These are phyloP conservation scores for Elsinoe arachidis DNA, from an alignment of 2,329 filamentous ascomycete species.

Conservation along the genomic window DNA sequence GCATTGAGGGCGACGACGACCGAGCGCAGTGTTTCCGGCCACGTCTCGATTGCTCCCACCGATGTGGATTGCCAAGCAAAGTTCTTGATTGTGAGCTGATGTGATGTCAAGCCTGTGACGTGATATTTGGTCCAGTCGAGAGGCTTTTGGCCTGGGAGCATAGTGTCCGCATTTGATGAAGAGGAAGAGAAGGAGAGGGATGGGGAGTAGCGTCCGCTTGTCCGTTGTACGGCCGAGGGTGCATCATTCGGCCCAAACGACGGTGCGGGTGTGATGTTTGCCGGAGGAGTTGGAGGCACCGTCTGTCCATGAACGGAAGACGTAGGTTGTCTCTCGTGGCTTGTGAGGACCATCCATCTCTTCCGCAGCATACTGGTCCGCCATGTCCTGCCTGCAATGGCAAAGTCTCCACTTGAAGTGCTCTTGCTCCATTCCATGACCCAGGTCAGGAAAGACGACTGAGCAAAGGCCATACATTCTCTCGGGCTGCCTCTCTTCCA, in stretches of 20 bases:
- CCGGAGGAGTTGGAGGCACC: conserved; percentile 10
- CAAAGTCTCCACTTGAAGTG: conserved; percentile 2
- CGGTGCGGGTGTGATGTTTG: neutral
- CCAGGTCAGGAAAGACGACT: conserved; percentile 24
- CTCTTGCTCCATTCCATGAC: conserved; percentile 23
- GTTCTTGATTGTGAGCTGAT: conserved; percentile 21
- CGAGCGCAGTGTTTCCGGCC: conserved; percentile 21
- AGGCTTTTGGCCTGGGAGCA: conserved; percentile 5
- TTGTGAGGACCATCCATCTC: conserved; percentile 26
- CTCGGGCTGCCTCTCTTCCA: conserved; percentile 7
- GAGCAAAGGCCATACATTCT: conserved; percentile 3
- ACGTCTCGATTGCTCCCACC: conserved; percentile 23
- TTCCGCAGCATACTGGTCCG: conserved; percentile 17
- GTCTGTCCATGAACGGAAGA: neutral
- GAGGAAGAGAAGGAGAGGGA: neutral
- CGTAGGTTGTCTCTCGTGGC: conserved; percentile 12
- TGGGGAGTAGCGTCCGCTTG: neutral
- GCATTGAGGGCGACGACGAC: conserved; percentile 22
- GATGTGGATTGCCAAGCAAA: conserved; percentile 24
- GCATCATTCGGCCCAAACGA: neutral
- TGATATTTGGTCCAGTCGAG: conserved; percentile 25
- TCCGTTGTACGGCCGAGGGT: neutral
- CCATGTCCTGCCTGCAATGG: conserved; percentile 7
- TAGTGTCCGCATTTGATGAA: conserved; percentile 16
- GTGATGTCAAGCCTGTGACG: conserved; percentile 19